Evolutionary conservation across 2,329 filamentous ascomycete genomes (phyloP).

Genomic region (Alternaria consortialis): DNA sequence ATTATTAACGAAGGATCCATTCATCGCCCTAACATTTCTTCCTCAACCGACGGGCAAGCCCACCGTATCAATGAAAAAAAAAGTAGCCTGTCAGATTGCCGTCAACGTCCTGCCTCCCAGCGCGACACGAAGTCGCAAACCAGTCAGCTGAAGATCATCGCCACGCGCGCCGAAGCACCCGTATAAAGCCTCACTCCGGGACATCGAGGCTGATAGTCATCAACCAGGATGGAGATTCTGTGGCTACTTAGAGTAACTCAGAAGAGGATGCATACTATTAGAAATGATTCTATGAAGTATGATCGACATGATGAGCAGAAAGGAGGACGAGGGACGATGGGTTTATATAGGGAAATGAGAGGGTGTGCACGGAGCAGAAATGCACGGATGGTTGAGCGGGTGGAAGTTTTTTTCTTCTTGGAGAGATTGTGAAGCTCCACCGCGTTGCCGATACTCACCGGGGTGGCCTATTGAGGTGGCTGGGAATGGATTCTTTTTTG

Average conservation of each 20-base stretch:
- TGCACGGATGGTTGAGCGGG: constrained; percentile 25
- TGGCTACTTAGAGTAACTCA: constrained; percentile 93
- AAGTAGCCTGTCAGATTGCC: constrained; percentile 80
- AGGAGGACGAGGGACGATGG: neutral
- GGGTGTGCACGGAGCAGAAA: neutral
- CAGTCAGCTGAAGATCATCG: constrained; percentile 91
- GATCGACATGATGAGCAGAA: constrained; percentile 3
- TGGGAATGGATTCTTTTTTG: neutral
- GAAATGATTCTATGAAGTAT: constrained; percentile 66
- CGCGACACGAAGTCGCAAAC: constrained; percentile 77
- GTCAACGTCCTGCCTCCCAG: constrained; percentile 80
- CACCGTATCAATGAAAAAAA: constrained; percentile 46
- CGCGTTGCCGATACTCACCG: neutral
- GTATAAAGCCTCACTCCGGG: constrained; percentile 82
- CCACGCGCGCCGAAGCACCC: constrained; percentile 81
- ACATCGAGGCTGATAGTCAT: constrained; percentile 85
- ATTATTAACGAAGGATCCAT: neutral
- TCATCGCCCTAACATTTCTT: constrained; percentile 28
- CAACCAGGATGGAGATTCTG: constrained; percentile 90
- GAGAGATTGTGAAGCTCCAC: neutral
- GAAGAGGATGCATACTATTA: constrained; percentile 93
- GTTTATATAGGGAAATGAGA: neutral
- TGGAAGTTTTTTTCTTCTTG: neutral
- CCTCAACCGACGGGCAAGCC: constrained; percentile 45
- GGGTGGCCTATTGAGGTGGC: neutral